Evolutionary conservation across 495 filamentous ascomycete species (phyloP).

Genomic region (Cercophora scortea): DNA sequence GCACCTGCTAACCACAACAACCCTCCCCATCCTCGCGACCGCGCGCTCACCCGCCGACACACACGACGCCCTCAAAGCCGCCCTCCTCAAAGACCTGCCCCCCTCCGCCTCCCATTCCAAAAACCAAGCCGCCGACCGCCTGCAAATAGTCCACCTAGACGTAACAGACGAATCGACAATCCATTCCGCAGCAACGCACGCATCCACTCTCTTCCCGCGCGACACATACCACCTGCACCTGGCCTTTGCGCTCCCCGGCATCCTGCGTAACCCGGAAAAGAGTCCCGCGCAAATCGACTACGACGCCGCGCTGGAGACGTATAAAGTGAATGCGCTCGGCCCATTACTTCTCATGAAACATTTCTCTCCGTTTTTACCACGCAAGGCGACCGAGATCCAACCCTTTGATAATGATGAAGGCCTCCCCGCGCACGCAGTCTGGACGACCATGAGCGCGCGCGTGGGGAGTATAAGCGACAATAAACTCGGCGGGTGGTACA

Average conservation of each 20-base stretch:
- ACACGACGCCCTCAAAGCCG: slow-evolving; percentile 2
- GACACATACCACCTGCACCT: slow-evolving; percentile 53
- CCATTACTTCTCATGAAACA: slow-evolving; percentile 71
- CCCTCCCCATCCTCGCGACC: slow-evolving; percentile 62
- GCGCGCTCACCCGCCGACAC: slow-evolving; percentile 42
- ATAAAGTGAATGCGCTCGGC: slow-evolving; percentile 63
- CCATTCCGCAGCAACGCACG: slow-evolving; percentile 28
- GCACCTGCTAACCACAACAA: slow-evolving; percentile 55
- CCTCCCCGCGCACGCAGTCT: slow-evolving; percentile 43
- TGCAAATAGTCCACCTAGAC: slow-evolving; percentile 22
- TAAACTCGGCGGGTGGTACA: slow-evolving; percentile 62
- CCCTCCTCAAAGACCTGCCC: not conserved
- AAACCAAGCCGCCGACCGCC: slow-evolving; percentile 12
- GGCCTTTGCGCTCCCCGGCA: slow-evolving; percentile 61
- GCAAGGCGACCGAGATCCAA: slow-evolving; percentile 24
- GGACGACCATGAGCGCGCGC: slow-evolving; percentile 65
- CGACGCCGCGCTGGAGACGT: slow-evolving; percentile 49
- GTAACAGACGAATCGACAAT: slow-evolving; percentile 44
- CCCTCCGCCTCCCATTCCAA: not conserved
- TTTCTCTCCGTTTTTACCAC: slow-evolving; percentile 58
- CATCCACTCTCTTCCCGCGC: slow-evolving; percentile 39
- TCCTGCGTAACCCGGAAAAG: slow-evolving; percentile 68
- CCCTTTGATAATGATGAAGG: not conserved
- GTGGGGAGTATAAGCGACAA: slow-evolving; percentile 72
- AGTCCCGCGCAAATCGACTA: slow-evolving; percentile 54